phyloP scores from a whole-genome alignment of 164 flowering plant genomes.

The Pachysandra terminalis region DNA sequence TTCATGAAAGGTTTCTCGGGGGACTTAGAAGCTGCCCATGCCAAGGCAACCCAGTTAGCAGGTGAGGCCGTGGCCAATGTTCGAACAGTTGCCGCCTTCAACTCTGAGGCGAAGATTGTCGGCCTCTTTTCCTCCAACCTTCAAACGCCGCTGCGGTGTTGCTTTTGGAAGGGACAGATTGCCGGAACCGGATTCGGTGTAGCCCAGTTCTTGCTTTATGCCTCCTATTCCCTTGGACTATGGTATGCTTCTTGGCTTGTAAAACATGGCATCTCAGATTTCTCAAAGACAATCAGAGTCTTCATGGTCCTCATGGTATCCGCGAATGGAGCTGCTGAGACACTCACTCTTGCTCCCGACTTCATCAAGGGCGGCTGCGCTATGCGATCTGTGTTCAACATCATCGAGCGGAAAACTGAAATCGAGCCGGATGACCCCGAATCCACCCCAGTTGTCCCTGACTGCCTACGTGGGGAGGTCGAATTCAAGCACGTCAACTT shows the following conservation, averaged over 20 bases:
- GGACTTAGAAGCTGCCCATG: slow-evolving; percentile 85
- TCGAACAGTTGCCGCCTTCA: slow-evolving; percentile 95
- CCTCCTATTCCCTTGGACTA: slow-evolving; percentile 89
- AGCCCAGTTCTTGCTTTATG: slow-evolving; percentile 87
- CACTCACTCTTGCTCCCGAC: slow-evolving; percentile 93
- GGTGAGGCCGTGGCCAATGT: slow-evolving; percentile 94
- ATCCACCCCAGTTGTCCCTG: slow-evolving; percentile 61
- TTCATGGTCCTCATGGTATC: slow-evolving; percentile 99
- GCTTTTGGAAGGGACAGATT: slow-evolving; percentile 97
- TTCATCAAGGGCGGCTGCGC: slow-evolving; percentile 96
- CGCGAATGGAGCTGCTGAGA: slow-evolving; percentile 99
- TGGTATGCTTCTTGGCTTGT: slow-evolving; percentile 99
- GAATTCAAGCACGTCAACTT: slow-evolving; percentile 92
- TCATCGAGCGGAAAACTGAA: slow-evolving; percentile 88
- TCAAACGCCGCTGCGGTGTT: slow-evolving; percentile 55
- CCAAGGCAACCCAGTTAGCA: slow-evolving; percentile 93
- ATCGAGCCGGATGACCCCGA: slow-evolving; percentile 92
- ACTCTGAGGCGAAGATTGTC: slow-evolving; percentile 79
- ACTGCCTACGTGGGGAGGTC: slow-evolving; percentile 80
- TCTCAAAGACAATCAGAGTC: slow-evolving; percentile 91
- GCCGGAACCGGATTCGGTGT: slow-evolving; percentile 92
- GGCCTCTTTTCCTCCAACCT: slow-evolving; percentile 68
- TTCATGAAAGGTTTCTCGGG: slow-evolving; percentile 96
- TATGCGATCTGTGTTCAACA: slow-evolving; percentile 89
- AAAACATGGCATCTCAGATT: slow-evolving; percentile 91